Conservation (phyloP, 345 rosid genomes). For the Noccaea bulbosa region DNA sequence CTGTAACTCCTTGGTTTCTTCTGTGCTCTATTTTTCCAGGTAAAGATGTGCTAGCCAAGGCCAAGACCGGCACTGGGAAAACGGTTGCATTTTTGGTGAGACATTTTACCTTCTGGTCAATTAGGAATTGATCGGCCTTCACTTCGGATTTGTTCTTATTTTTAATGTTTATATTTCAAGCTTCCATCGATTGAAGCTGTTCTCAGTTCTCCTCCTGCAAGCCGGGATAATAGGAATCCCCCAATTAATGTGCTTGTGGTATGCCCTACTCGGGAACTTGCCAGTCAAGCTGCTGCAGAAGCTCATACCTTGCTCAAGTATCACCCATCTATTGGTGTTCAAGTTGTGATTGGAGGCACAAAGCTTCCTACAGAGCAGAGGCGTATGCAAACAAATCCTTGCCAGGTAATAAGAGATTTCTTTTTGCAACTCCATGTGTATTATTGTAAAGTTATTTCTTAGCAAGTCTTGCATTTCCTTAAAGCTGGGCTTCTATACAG, state of each 20-base stretch:
- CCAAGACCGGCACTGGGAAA: constrained; percentile 98
- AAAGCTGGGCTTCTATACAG: constrained; percentile 5
- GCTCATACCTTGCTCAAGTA: constrained; percentile 82
- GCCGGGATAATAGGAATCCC: constrained; percentile 74
- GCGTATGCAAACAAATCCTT: constrained; percentile 88
- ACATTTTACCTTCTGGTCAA: constrained; percentile 31
- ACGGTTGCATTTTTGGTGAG: constrained; percentile 97
- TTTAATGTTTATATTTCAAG: constrained; percentile 50
- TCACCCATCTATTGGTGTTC: constrained; percentile 91
- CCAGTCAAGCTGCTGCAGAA: constrained; percentile 95
- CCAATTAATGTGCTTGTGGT: constrained; percentile 89
- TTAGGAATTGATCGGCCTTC: not conserved
- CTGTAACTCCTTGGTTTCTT: constrained; percentile 22
- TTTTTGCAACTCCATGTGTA: constrained; percentile 17
- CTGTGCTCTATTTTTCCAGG: constrained; percentile 51
- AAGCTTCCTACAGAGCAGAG: constrained; percentile 90
- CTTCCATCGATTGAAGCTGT: constrained; percentile 97
- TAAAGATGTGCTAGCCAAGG: constrained; percentile 98
- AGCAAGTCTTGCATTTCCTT: constrained; percentile 8
- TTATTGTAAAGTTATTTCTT: constrained; percentile 6
- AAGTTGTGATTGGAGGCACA: constrained; percentile 98
- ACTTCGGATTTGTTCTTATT: constrained; percentile 25
- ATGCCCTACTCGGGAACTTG: constrained; percentile 99
- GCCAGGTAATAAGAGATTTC: constrained; percentile 62
- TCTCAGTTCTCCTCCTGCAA: constrained; percentile 67